phyloP scores from a whole-genome alignment of 2,329 filamentous ascomycete species.

The Hypoxylon sp. region DNA sequence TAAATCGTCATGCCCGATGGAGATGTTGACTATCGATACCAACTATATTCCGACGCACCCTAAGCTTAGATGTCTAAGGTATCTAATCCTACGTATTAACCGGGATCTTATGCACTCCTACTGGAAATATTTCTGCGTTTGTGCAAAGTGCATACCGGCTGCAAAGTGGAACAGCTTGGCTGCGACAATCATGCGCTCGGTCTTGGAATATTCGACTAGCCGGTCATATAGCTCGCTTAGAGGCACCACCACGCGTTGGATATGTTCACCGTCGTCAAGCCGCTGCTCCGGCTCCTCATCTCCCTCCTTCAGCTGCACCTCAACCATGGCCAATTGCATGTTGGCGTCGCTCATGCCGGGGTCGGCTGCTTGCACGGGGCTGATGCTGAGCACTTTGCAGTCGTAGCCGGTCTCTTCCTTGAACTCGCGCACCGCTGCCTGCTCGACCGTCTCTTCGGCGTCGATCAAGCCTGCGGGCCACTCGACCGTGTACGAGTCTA shows the following conservation, averaged over 20 bases:
- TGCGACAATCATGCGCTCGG: slow-evolving; percentile 67
- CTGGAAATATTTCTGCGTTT: slow-evolving; percentile 54
- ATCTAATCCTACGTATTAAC: neutral
- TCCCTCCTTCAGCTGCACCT: slow-evolving; percentile 67
- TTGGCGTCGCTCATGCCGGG: slow-evolving; percentile 73
- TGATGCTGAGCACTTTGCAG: slow-evolving; percentile 63
- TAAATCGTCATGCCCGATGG: neutral
- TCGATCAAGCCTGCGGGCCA: slow-evolving; percentile 70
- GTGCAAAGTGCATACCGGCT: slow-evolving; percentile 67
- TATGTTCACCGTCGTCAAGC: slow-evolving; percentile 73
- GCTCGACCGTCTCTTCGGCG: slow-evolving; percentile 64
- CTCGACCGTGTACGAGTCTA: slow-evolving; percentile 67
- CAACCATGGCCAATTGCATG: slow-evolving; percentile 73
- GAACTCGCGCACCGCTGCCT: slow-evolving; percentile 68
- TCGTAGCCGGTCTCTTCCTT: slow-evolving; percentile 71
- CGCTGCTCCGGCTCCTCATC: slow-evolving; percentile 68
- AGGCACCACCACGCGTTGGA: slow-evolving; percentile 72
- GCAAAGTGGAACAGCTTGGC: slow-evolving; percentile 73
- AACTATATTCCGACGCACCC: neutral
- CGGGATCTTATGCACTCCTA: neutral
- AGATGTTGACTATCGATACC: neutral
- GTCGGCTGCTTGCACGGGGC: slow-evolving; percentile 69
- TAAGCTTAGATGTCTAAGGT: too few species aligned
- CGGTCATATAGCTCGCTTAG: slow-evolving; percentile 69
- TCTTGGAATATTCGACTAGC: slow-evolving; percentile 62